Evolutionary conservation across 345 rosid genomes (phyloP).

Genomic region (Turnera subulata): DNA sequence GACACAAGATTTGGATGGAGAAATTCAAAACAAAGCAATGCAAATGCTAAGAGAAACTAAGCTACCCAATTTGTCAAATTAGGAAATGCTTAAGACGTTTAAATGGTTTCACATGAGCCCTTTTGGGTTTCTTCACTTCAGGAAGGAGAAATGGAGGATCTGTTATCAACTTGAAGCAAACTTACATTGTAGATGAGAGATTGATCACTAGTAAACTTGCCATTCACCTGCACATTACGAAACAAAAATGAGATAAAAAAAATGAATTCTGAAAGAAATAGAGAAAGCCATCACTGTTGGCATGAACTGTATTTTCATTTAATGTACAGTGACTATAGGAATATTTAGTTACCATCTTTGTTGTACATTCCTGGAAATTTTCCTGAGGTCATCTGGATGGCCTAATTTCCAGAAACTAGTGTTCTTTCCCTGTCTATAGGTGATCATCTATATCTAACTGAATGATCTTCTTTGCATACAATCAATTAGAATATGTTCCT

Average conservation of each 20-base stretch:
- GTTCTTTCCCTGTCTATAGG: too few relatives aligned
- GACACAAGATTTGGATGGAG: slow-evolving; percentile 15
- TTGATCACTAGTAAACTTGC: slow-evolving; percentile 83
- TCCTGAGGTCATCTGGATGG: too few relatives aligned
- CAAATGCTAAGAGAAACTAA: neutral
- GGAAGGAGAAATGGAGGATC: neutral
- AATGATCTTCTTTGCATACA: too few relatives aligned
- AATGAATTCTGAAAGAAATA: neutral
- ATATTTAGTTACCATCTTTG: too few relatives aligned
- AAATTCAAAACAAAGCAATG: neutral
- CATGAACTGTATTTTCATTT: too few relatives aligned
- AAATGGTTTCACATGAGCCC: neutral
- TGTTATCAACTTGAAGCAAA: neutral
- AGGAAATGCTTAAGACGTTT: neutral
- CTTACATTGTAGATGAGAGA: slow-evolving; percentile 79
- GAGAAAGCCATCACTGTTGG: too few relatives aligned
- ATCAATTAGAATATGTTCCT: too few relatives aligned
- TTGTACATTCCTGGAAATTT: too few relatives aligned
- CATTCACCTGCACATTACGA: slow-evolving; percentile 62
- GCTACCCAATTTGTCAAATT: neutral
- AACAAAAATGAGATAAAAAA: neutral
- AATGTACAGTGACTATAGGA: too few relatives aligned
- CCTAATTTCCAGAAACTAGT: too few relatives aligned
- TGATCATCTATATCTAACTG: too few relatives aligned
- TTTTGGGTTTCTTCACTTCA: neutral